Percentiles rank a stretch among this genome's conserved stretches.
Evolutionary conservation across 2,329 filamentous ascomycete species (phyloP).

Genomic region (Aspergillus floridensis): DNA sequence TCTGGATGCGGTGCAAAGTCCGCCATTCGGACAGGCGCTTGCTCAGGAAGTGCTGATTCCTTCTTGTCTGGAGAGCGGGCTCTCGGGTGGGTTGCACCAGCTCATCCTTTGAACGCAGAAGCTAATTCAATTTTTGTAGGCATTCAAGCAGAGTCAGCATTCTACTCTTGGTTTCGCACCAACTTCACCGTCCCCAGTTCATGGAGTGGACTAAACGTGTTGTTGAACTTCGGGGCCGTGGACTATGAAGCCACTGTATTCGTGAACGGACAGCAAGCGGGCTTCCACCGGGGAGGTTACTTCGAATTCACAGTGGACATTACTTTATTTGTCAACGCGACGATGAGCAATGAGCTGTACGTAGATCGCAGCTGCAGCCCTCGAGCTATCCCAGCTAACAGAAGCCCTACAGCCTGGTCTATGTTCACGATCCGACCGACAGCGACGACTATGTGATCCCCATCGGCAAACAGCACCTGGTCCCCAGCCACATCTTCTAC

Average conservation of each 20-base stretch:
- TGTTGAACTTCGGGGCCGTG: slow-evolving; percentile 52
- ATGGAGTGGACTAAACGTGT: slow-evolving; percentile 43
- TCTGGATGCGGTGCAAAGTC: slow-evolving; percentile 39
- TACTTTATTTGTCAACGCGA: slow-evolving; percentile 45
- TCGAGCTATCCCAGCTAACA: not conserved
- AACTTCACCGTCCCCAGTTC: slow-evolving; percentile 47
- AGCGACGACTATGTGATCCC: slow-evolving; percentile 55
- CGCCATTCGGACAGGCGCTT: slow-evolving; percentile 47
- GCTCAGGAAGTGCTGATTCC: slow-evolving; percentile 50
- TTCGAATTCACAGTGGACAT: slow-evolving; percentile 61
- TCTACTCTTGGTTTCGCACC: slow-evolving; percentile 51
- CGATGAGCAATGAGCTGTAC: slow-evolving; percentile 56
- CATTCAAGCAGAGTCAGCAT: slow-evolving; percentile 37
- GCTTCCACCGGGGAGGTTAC: slow-evolving; percentile 60
- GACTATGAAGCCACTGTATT: slow-evolving; percentile 56
- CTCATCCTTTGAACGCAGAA: not conserved
- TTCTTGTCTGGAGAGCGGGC: slow-evolving; percentile 54
- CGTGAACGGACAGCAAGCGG: slow-evolving; percentile 55
- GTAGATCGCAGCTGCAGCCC: slow-evolving; percentile 14
- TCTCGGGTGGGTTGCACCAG: slow-evolving; percentile 42
- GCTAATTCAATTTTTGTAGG: slow-evolving; percentile 19
- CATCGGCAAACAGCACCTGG: slow-evolving; percentile 62
- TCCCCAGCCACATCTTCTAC: slow-evolving; percentile 62
- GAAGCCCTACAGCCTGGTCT: slow-evolving; percentile 52
- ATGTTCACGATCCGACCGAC: slow-evolving; percentile 68